A percentile compares a stretch with the other conserved stretches of the same genome.
Conservation (phyloP, 495 filamentous ascomycete genomes). For the Neurospora sp. region DNA sequence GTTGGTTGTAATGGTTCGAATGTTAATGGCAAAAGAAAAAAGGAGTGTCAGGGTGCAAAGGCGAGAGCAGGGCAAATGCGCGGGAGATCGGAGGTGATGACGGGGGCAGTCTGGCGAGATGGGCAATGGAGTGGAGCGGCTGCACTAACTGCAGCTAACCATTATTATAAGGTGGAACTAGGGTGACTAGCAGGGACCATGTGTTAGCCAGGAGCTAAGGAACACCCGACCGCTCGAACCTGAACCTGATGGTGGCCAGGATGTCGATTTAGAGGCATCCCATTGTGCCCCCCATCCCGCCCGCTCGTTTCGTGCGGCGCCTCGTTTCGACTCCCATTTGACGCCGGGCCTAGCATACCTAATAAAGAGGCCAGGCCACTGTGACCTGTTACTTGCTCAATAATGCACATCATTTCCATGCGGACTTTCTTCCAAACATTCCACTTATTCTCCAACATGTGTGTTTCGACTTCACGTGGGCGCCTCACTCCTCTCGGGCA, state of each 20-base stretch:
- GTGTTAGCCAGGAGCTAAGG: not conserved
- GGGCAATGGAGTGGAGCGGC: not conserved
- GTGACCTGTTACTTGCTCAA: not conserved
- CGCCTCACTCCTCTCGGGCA: not conserved
- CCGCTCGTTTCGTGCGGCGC: not conserved
- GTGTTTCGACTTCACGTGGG: not conserved
- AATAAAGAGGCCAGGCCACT: not conserved
- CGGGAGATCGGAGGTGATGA: not conserved
- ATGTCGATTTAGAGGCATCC: not conserved
- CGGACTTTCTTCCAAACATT: not conserved
- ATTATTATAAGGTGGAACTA: not conserved
- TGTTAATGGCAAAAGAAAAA: not conserved
- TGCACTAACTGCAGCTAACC: not conserved
- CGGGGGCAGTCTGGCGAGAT: not conserved
- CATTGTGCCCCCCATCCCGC: not conserved
- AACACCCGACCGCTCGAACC: not conserved
- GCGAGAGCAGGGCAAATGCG: not conserved
- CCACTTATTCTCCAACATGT: not conserved
- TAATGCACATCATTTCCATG: not conserved
- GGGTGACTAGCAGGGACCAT: not conserved
- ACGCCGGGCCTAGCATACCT: not conserved
- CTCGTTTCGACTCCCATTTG: not conserved
- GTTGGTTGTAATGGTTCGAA: not conserved
- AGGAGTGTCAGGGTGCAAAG: not conserved
- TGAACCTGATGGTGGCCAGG: not conserved